A percentile compares a stretch with the other conserved stretches of the same genome.
Evolutionary conservation across 257 asterid genomes (phyloP).

Genomic region (Misopates orontium): DNA sequence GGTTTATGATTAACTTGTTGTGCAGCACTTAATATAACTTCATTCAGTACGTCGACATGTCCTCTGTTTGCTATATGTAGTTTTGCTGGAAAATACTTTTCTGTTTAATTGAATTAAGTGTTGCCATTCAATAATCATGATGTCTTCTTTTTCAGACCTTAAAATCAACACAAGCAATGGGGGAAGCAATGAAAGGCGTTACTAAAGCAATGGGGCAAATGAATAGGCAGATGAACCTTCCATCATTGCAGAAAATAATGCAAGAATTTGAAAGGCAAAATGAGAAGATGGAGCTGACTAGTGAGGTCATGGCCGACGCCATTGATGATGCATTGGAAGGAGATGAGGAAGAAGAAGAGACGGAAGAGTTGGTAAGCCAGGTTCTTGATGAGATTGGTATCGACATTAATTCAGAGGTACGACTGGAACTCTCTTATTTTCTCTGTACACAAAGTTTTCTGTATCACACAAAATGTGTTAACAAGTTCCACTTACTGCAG

Average conservation of each 20-base stretch:
- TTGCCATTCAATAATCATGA: neutral
- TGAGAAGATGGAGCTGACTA: constrained; percentile 91
- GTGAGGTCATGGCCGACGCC: constrained; percentile 98
- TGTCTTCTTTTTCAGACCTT: constrained; percentile 56
- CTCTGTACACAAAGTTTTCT: neutral
- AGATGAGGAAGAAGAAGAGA: constrained; percentile 98
- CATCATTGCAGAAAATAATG: constrained; percentile 92
- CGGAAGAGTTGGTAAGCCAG: constrained; percentile 89
- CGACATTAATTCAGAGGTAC: constrained; percentile 87
- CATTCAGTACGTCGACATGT: neutral
- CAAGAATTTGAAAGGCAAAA: constrained; percentile 97
- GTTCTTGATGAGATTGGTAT: constrained; percentile 99
- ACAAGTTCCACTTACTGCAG: constrained; percentile 43
- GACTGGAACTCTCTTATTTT: neutral
- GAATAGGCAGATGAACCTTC: constrained; percentile 99
- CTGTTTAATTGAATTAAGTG: neutral
- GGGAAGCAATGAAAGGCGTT: constrained; percentile 99
- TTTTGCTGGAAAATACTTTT: constrained; percentile 6
- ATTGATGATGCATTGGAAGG: constrained; percentile 99
- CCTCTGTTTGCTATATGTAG: neutral
- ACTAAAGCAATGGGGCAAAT: constrained; percentile 99
- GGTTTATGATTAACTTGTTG: constrained; percentile 10
- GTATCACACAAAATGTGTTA: constrained; percentile 8
- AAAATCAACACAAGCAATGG: constrained; percentile 99
- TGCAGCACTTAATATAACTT: constrained; percentile 9